Percentiles rank a stretch among this genome's conserved stretches.
Conservation (phyloP, 495 filamentous ascomycete species). For the Podospora fimiseda region DNA sequence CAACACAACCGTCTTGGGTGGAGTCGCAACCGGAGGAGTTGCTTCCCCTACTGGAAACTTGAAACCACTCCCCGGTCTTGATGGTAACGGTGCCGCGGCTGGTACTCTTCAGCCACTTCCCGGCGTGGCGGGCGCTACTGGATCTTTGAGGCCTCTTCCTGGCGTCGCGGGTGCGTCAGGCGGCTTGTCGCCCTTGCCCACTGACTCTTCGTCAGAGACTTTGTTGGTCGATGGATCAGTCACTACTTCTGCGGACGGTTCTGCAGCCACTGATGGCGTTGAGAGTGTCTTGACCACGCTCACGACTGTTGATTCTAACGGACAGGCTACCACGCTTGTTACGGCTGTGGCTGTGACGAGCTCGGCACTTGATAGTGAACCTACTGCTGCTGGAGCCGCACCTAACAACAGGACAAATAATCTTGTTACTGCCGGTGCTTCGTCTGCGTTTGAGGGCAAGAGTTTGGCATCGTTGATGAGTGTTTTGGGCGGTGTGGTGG, state of each 20-base stretch:
- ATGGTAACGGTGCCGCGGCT: background rate
- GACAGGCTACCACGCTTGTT: background rate
- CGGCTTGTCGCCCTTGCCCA: background rate
- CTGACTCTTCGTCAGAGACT: background rate
- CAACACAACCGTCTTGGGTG: background rate
- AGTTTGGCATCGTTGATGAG: background rate
- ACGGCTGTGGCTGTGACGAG: background rate
- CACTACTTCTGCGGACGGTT: background rate
- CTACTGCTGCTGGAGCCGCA: background rate
- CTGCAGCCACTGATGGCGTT: background rate
- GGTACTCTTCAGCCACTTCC: background rate
- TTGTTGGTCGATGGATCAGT: background rate
- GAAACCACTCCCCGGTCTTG: background rate
- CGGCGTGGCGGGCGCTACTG: background rate
- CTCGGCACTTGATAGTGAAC: background rate
- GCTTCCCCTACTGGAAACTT: background rate
- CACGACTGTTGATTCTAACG: background rate
- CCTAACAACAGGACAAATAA: background rate
- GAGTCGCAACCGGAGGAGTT: background rate
- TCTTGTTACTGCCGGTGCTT: background rate
- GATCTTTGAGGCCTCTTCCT: background rate
- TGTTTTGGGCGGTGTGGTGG: background rate
- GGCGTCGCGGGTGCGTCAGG: constrained; percentile 1
- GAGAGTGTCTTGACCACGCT: background rate
- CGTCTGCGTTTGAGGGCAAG: background rate